Evolutionary conservation across 2,329 filamentous ascomycete genomes (phyloP), one percentile per base, ranked within the genome.

Genomic region (Paramyrothecium roridum): DNA sequence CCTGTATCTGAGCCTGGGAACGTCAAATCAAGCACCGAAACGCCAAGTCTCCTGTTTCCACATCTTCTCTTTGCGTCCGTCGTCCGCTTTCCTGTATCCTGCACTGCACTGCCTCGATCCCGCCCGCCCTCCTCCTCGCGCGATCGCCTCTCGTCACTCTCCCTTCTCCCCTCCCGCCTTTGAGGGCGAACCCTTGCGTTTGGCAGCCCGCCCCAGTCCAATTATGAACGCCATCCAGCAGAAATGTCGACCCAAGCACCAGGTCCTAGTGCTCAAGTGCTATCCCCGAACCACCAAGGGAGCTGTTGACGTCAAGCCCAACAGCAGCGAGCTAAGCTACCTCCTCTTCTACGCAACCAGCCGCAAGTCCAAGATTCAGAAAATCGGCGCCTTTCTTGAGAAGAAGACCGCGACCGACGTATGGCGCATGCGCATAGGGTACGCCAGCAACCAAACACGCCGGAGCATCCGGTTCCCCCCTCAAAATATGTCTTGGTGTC

Each of bases 291-390:
- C 90, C 61, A 90, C 90, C 61, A 98, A 97, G 76, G 91, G 91
- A 52, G 88, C 90, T 59, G 89, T 93, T 70, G 91, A 96, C 67
- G 91, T 96, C 68, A 96, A 93, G 76, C 93, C 95, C 48, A 98
- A 98, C 75, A 91, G 91, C 62, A 96, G 91, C 76, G 95, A 99
- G 79, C 85, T 99, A 60, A 96, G 91, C 74, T 98, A 98, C 71
- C 84, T 99, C 61, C 85, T 98, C 54, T 98, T 96, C 81, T 98
- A 99, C 79, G 92, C 91, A 58, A 96, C 90, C 69, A 96, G 93
- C 64, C 90, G 93, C 57, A 87, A 91, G 61, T 93, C 90, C 74
- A 99, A 98, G 81, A 86, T 98, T 65, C 91, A 95, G 68, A 99
- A 99, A 76, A 93, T 99, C 63, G 92, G 91, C 72, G 87, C 86